phyloP scores from a whole-genome alignment of 345 rosid genomes.

The Euphorbia pulcherrima region DNA sequence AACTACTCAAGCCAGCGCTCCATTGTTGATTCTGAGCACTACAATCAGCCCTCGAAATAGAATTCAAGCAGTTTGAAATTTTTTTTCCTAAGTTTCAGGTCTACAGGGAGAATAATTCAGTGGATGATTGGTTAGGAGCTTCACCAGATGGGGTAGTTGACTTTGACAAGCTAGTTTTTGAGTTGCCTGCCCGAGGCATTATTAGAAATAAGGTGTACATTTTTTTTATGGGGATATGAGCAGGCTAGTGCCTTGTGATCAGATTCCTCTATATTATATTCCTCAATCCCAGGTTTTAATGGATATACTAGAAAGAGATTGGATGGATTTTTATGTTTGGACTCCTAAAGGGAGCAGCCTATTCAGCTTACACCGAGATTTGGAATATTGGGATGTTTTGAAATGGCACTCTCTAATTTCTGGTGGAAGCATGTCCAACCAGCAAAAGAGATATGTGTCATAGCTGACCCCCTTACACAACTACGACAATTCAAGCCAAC shows the following conservation, averaged over 20 bases:
- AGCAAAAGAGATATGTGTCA: constrained; percentile 46
- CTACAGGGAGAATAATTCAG: constrained; percentile 24
- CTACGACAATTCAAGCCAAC: constrained; percentile 43
- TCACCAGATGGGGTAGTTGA: constrained; percentile 77
- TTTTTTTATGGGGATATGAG: constrained; percentile 37
- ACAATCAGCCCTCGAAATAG: constrained; percentile 20
- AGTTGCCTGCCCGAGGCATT: constrained; percentile 50
- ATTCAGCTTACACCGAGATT: constrained; percentile 49
- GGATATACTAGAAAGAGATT: constrained; percentile 73
- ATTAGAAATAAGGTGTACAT: constrained; percentile 75
- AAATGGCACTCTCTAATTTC: too few species aligned
- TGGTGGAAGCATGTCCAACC: constrained; percentile 72
- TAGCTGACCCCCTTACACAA: constrained; percentile 43
- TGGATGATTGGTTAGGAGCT: constrained; percentile 71
- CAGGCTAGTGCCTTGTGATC: constrained; percentile 50
- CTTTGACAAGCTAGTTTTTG: constrained; percentile 33
- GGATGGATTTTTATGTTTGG: constrained; percentile 86
- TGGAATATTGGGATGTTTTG: constrained; percentile 55
- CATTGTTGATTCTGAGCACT: not conserved
- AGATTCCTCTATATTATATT: constrained; percentile 46
- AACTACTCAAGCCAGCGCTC: constrained; percentile 17
- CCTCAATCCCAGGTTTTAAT: constrained; percentile 82
- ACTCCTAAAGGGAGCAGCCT: constrained; percentile 63
- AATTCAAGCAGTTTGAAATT: constrained; percentile 22
- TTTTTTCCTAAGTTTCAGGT: constrained; percentile 46